phyloP scores from a whole-genome alignment of 495 filamentous ascomycete genomes.

The Choiromyces venosus region DNA sequence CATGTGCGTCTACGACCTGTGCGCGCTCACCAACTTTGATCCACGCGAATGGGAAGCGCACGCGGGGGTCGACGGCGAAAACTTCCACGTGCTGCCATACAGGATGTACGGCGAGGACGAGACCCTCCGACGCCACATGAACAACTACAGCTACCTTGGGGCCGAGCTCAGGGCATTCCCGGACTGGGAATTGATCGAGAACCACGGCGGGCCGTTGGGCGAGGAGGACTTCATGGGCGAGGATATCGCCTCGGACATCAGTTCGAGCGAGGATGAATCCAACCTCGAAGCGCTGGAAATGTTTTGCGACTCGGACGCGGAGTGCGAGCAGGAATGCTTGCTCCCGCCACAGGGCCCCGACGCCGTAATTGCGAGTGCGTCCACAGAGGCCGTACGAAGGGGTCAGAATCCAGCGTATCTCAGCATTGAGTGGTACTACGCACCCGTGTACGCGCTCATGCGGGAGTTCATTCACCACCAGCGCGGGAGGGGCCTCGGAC shows the following conservation, averaged over 20 bases:
- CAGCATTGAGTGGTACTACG: neutral
- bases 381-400: neutral
- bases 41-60: neutral
- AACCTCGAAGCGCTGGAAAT: neutral
- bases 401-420: neutral
- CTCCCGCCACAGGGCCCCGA: too few relatives aligned
- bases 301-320: neutral
- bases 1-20: neutral
- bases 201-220: neutral
- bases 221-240: neutral
- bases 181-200: neutral
- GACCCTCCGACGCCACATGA: fast-evolving
- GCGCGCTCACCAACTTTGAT: neutral
- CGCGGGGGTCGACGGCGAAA: neutral
- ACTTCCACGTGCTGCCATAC: neutral
- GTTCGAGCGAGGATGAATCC: neutral
- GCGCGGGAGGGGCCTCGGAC: neutral
- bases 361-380: too few relatives aligned
- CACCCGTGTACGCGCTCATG: neutral
- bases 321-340: neutral
- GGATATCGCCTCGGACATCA: neutral
- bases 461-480: neutral
- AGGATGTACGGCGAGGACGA: neutral
- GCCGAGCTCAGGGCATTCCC: neutral
- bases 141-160: fast-evolving